phyloP scores from a whole-genome alignment of 2,329 filamentous ascomycete species.

The Sphaerulina vaccinii region DNA sequence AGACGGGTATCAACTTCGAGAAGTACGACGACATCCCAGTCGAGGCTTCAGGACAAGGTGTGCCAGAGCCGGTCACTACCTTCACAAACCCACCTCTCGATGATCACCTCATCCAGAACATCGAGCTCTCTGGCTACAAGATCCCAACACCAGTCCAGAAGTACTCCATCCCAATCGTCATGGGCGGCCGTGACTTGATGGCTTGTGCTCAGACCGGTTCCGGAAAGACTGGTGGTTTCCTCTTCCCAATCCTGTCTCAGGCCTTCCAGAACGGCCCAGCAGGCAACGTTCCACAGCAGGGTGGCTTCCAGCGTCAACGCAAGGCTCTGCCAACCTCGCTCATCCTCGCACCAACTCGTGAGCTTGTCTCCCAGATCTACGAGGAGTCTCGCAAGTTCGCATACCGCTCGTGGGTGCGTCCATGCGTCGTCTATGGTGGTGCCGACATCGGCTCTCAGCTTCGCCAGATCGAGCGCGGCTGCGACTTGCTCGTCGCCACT shows the following conservation, averaged over 20 bases:
- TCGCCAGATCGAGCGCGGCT: slow-evolving; percentile 95
- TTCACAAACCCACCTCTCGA: slow-evolving; percentile 96
- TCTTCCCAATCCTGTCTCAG: slow-evolving; percentile 98
- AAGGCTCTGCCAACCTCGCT: slow-evolving; percentile 97
- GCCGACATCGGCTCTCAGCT: slow-evolving; percentile 98
- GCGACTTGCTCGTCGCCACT: slow-evolving; percentile 94
- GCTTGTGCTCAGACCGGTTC: slow-evolving; percentile 99
- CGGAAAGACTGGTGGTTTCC: slow-evolving; percentile 98
- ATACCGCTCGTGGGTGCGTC: slow-evolving; percentile 97
- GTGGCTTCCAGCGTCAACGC: slow-evolving; percentile 85
- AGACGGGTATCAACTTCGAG: slow-evolving; percentile 99
- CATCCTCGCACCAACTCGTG: slow-evolving; percentile 94
- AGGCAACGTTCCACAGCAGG: slow-evolving; percentile 61
- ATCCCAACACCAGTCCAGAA: slow-evolving; percentile 97
- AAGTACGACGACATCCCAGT: slow-evolving; percentile 99
- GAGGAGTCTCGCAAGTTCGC: slow-evolving; percentile 97
- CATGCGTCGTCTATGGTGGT: slow-evolving; percentile 98
- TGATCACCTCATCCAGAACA: slow-evolving; percentile 89
- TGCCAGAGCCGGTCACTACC: slow-evolving; percentile 83
- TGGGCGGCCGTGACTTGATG: slow-evolving; percentile 97
- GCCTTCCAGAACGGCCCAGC: slow-evolving; percentile 88
- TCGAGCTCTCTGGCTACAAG: slow-evolving; percentile 90
- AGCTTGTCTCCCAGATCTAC: slow-evolving; percentile 97
- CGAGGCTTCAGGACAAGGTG: slow-evolving; percentile 89
- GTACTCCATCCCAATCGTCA: slow-evolving; percentile 98